phyloP scores from a whole-genome alignment of 202 grass and related monocot genomes.

The Setaria viridis region DNA sequence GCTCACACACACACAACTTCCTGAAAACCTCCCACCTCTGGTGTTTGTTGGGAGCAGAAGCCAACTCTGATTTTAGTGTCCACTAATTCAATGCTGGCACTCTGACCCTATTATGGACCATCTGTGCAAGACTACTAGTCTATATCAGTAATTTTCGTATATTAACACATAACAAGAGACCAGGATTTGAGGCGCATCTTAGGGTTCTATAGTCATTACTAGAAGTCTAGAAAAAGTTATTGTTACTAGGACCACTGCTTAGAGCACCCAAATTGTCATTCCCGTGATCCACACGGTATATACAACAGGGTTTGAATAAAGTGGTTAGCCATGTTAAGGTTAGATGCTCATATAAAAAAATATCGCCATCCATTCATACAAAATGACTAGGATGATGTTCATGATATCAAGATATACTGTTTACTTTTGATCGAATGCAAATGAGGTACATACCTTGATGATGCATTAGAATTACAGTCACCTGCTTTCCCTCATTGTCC shows the following conservation, averaged over 20 bases:
- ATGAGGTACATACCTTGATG: neutral
- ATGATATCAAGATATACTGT: neutral
- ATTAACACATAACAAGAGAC: neutral
- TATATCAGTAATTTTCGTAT: neutral
- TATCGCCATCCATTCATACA: neutral
- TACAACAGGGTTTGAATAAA: neutral
- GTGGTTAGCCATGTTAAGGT: neutral
- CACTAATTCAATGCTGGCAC: neutral
- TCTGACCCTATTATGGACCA: neutral
- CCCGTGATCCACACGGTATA: neutral
- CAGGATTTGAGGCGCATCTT: neutral
- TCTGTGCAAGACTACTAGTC: neutral
- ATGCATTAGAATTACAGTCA: neutral
- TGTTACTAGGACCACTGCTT: neutral
- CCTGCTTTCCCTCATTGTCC: neutral
- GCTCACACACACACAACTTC: neutral
- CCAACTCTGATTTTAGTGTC: neutral
- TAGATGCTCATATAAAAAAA: neutral
- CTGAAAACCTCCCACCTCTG: neutral
- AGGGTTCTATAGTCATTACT: neutral
- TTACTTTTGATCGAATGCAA: neutral
- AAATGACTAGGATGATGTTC: neutral
- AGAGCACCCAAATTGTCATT: neutral
- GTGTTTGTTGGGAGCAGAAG: neutral
- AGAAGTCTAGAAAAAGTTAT: neutral